Evolutionary conservation across 129 eudicot genomes (phyloP), one percentile per base, ranked within the genome.

Genomic region (Pittosporum tobira): DNA sequence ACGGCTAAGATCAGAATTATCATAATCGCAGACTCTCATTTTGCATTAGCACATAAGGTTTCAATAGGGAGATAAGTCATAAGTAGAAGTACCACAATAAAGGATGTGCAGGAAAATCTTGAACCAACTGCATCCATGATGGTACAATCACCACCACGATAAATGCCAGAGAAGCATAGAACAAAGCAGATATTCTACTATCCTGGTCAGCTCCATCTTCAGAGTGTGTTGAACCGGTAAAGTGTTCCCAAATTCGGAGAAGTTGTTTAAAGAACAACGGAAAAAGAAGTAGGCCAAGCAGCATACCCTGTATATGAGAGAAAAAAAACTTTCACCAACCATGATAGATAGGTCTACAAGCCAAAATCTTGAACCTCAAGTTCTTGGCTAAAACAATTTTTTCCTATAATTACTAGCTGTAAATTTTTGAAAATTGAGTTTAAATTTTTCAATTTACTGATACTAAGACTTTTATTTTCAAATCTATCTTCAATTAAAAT

Each of bases 61-160:
- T 43, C 8, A 20, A 27, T 7, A 22, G 48, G 4, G 42, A 61
- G 31, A 24, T 9, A 52, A 58, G 53, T n/a, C 9, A 15, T 10
- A 67, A 22, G 51, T 20, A 19, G 28, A 6, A 46, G 22, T 83
- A 90, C 98, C 98, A 91, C 55, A 71, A 31, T 37, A 83, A 59
- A 14, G 98, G 98, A 69, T 91, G 94, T 60, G 73, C 63, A 65
- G 69, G 74, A 30, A 91, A 91, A 68, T 71, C 77, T 61, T 83
- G 90, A 63, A 91, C 96, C 63, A 78, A 67, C 64, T 78, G 94
- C 85, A 91, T 79, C 98, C 98, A 91, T 16, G 78, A 68, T 14
- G 98, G 98, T 69, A 77, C 81, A 37, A 77, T 37, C 49, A 64
- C 68, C 42, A 71, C 63, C 69, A 87, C 65, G 44, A 71, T 63